Evolutionary conservation across 768 basidiomycete species (phyloP).

Genomic region (Tylopilus intermedius): DNA sequence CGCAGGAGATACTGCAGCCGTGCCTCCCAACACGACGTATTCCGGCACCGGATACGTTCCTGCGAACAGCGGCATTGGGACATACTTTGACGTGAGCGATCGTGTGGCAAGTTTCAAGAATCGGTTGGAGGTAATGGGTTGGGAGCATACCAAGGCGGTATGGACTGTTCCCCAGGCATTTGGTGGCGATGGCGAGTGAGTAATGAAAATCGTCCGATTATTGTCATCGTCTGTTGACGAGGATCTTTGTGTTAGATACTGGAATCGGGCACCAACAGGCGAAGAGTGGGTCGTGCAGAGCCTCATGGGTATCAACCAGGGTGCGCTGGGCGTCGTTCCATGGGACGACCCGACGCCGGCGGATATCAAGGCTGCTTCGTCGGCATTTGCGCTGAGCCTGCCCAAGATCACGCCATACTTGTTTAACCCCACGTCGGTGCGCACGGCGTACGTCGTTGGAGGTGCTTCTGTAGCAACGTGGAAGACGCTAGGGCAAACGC

Average conservation of each 20-base stretch:
- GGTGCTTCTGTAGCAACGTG: constrained; percentile 51
- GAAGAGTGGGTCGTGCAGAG: constrained; percentile 64
- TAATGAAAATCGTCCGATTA: constrained; percentile 3
- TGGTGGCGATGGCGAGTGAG: constrained; percentile 34
- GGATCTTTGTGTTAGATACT: constrained; percentile 38
- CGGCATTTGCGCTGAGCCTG: constrained; percentile 42
- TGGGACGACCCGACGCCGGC: constrained; percentile 51
- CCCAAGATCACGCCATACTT: constrained; percentile 45
- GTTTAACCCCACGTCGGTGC: constrained; percentile 36
- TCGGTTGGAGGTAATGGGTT: constrained; percentile 57
- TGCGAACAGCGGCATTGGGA: constrained; percentile 28
- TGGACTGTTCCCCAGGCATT: constrained; percentile 84
- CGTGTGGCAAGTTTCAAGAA: constrained; percentile 63
- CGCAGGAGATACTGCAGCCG: constrained; percentile 38
- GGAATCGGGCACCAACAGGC: constrained; percentile 58
- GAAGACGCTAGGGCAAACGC: constrained; percentile 36
- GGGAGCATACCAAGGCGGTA: constrained; percentile 63
- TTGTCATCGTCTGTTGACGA: not conserved
- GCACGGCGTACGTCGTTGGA: constrained; percentile 36
- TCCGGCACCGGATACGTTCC: constrained; percentile 15
- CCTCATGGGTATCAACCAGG: constrained; percentile 66
- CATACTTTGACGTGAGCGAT: constrained; percentile 61
- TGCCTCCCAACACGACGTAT: constrained; percentile 25
- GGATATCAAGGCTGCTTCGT: constrained; percentile 45
- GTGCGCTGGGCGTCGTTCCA: constrained; percentile 48